Conservation (phyloP, 2,329 filamentous ascomycete genomes). For the Fusarium napiforme region DNA sequence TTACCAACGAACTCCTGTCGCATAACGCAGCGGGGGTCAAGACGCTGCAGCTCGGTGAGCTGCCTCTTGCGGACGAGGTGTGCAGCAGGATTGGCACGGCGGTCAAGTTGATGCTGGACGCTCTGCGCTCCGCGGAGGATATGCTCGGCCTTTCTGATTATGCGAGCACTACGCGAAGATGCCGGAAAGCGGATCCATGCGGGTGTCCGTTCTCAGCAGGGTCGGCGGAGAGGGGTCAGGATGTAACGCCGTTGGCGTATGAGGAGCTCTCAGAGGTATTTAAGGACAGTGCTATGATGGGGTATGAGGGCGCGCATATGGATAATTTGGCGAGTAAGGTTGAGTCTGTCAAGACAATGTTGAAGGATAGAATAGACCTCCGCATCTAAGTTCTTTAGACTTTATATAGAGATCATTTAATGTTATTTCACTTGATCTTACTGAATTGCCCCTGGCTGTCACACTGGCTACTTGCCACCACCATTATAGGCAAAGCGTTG, state of each 20-base stretch:
- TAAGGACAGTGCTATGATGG: background rate
- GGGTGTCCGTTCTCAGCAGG: background rate
- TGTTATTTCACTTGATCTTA: too few species aligned
- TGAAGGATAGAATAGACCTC: background rate
- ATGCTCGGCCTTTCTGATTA: background rate
- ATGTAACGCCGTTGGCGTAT: background rate
- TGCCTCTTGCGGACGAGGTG: background rate
- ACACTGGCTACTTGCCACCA: background rate
- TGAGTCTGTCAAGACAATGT: background rate
- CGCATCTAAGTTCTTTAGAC: background rate
- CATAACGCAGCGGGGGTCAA: background rate
- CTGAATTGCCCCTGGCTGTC: too few species aligned
- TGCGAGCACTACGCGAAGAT: background rate
- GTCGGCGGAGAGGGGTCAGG: background rate
- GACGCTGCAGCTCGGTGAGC: background rate
- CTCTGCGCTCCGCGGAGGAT: background rate
- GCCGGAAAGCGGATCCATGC: background rate
- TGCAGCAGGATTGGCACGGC: background rate
- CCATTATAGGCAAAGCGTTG: conserved; percentile 16
- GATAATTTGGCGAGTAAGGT: background rate
- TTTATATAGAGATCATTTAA: background rate
- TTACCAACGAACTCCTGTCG: background rate
- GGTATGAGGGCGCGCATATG: background rate
- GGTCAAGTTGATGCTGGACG: background rate
- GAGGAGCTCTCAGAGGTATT: background rate